Base-by-base conservation (phyloP, 2,329 filamentous ascomycete species). In the Botrytis fragariae region DNA sequence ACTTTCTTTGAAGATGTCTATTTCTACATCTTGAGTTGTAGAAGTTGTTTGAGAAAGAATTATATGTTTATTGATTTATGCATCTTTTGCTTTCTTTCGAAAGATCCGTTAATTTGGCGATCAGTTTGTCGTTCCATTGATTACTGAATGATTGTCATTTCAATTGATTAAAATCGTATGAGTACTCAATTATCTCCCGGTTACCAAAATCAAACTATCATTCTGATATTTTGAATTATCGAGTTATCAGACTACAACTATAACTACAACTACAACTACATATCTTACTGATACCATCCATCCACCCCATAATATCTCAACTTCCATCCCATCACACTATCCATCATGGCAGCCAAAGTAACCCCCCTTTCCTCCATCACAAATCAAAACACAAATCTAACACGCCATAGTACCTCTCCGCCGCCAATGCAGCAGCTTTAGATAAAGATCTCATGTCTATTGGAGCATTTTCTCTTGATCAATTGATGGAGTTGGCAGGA, bases 401-500 rank as follows among this genome's bases (percentile, higher is more conserved):
- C 22, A 29, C 12, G 42, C 44, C 60, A 16, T 72, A 97, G 94
- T 97, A 94, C 39, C 88, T 99, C 39, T 92, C 91, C 16, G 91
- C 95, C 60, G 94, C 96, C 83, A 93, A 94, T 76, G 96, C 96
- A 0, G 92, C 93, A 0, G 92, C 93, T 65, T 88, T 99, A 29
- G 96, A 99, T 81, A 91, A 93, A 82, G 95, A 99, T 81, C 90
- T 99, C 75, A 98, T 99, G 95, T 93, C 90, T 80, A 88, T 89
- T 18, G 89, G 91, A 0, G 94, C 93, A 14, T 99, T 97, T 84
- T 97, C 94, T 18, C 88, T 99, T 72, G 96, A 98, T 81, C 96
- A 99, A 83, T 86, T 99, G 67, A 98, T 99, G 96, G 96, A 98
- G 81, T 85, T 99, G 12, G 96, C 96, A 61, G 96, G 96, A 0